These are phyloP conservation scores for Capillidium rhysosporum DNA, from an alignment of 371 early-diverging fungal species.

Conservation along the genomic window DNA sequence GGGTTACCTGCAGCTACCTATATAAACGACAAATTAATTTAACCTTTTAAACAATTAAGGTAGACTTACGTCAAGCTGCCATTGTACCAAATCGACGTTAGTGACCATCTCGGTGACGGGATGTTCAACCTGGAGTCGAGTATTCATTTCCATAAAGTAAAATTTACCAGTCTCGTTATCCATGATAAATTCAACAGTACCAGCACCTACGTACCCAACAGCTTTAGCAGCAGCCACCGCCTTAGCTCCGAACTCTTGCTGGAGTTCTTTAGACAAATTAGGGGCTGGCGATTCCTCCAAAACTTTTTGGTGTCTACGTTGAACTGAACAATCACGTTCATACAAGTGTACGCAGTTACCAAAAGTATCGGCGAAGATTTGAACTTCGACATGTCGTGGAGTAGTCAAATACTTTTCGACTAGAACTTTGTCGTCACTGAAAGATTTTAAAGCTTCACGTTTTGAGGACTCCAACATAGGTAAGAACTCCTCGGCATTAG, in stretches of 20 bases:
- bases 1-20: conserved; percentile 69
- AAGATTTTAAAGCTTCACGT: conserved; percentile 73
- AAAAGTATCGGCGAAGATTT: conserved; percentile 79
- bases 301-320: conserved; percentile 94
- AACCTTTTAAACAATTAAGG: background rate
- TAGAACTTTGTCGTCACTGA: conserved; percentile 77
- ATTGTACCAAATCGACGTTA: conserved; percentile 78
- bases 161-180: conserved; percentile 70
- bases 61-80: conserved; percentile 70
- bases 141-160: conserved; percentile 98
- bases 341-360: conserved; percentile 83
- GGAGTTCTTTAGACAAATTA: conserved; percentile 41
- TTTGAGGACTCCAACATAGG: conserved; percentile 67
- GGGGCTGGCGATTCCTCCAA: conserved; percentile 90
- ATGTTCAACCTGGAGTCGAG: conserved; percentile 91
- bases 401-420: conserved; percentile 76
- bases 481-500: conserved; percentile 50
- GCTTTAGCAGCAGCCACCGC: conserved; percentile 86
- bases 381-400: conserved; percentile 94
- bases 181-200: conserved; percentile 96
- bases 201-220: conserved; percentile 82
- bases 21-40: conserved; percentile 9
- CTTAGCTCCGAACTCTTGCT: conserved; percentile 58
- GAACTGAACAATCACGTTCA: conserved; percentile 95
- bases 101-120: conserved; percentile 95